A percentile compares a stretch with the other conserved stretches of the same genome.
Conservation (phyloP, 2,329 filamentous ascomycete species). For the Calonectria hongkongensis region DNA sequence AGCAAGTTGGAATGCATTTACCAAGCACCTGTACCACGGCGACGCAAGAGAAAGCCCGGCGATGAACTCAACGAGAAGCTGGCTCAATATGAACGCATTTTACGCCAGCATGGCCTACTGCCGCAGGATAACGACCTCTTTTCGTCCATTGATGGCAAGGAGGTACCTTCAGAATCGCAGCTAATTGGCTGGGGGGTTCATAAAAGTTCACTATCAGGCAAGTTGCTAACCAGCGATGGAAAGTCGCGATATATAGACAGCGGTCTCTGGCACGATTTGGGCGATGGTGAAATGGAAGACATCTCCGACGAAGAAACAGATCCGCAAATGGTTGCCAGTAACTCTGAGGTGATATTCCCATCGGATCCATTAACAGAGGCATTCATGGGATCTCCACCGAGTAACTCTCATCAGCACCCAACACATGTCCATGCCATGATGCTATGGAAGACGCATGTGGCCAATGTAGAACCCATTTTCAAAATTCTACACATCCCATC, state of each 20-base stretch:
- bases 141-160: background rate
- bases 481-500: slow-evolving; percentile 54
- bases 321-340: background rate
- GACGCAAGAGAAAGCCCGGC: slow-evolving; percentile 60
- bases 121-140: background rate
- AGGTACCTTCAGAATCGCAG: background rate
- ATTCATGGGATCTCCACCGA: slow-evolving; percentile 16
- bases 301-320: slow-evolving; percentile 29
- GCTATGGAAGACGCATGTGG: slow-evolving; percentile 52
- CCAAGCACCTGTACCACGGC: slow-evolving; percentile 61
- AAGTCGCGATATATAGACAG: slow-evolving; percentile 66
- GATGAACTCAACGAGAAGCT: slow-evolving; percentile 59
- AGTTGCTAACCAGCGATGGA: slow-evolving; percentile 53
- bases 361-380: slow-evolving; percentile 34
- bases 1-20: slow-evolving; percentile 62
- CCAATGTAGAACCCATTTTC: slow-evolving; percentile 53
- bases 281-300: slow-evolving; percentile 22
- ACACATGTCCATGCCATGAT: slow-evolving; percentile 46
- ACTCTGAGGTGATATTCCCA: too few species aligned
- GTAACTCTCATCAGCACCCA: slow-evolving; percentile 43
- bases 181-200: slow-evolving; percentile 19
- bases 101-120: slow-evolving; percentile 60
- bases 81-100: slow-evolving; percentile 62
- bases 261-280: slow-evolving; percentile 44
- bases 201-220: slow-evolving; percentile 35